Conservation (phyloP, 2,329 filamentous ascomycete species). For the Calonectria hawksworthii region DNA sequence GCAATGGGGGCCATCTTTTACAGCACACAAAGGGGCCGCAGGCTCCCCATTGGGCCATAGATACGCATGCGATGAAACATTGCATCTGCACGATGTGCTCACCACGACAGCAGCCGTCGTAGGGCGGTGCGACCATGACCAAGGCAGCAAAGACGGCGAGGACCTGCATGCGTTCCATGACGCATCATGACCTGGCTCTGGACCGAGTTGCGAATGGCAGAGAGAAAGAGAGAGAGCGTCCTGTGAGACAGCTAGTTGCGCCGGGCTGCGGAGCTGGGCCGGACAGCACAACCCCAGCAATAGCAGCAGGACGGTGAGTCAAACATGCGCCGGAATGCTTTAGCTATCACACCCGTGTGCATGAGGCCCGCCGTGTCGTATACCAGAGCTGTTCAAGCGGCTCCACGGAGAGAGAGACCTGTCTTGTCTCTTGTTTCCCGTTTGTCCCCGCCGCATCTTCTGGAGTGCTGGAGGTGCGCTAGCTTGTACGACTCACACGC, state of each 20-base stretch:
- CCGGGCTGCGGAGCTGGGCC: neutral
- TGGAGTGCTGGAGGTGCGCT: neutral
- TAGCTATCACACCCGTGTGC: neutral
- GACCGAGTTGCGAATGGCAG: neutral
- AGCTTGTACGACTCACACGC: neutral
- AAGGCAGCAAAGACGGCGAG: neutral
- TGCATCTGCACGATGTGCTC: slow-evolving; percentile 19
- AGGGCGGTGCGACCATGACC: neutral
- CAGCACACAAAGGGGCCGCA: slow-evolving; percentile 6
- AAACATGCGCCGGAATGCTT: neutral
- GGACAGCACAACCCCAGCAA: neutral
- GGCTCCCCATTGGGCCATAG: neutral
- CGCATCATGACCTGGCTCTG: neutral
- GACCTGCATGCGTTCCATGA: slow-evolving; percentile 5
- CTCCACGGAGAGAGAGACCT: neutral
- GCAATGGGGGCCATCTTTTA: neutral
- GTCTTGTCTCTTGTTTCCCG: slow-evolving; percentile 1
- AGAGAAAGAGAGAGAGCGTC: neutral
- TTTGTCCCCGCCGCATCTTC: neutral
- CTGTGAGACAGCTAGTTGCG: neutral
- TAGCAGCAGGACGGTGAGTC: neutral
- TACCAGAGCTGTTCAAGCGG: neutral
- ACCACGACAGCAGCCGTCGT: neutral
- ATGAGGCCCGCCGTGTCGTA: neutral
- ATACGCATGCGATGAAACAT: slow-evolving; percentile 21